Conservation (phyloP, 1,139 yeast species). For the Pichia inconspicua region DNA sequence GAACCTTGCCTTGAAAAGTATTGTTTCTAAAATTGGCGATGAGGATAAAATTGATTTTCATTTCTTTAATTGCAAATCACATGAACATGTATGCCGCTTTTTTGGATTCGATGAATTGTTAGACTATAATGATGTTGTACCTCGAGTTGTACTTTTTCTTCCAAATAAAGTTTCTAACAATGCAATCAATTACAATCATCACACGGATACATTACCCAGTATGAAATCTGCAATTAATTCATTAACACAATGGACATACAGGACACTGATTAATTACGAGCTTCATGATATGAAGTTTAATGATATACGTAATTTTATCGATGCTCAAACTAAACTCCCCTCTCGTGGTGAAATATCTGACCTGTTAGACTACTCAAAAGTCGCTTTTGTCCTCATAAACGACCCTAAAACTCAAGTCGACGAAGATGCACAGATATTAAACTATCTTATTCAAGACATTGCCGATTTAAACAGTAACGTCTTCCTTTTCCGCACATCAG, state of each 20-base stretch:
- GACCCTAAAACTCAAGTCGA: conserved; percentile 42
- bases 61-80: conserved; percentile 50
- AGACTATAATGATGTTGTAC: conserved; percentile 10
- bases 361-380: conserved; percentile 32
- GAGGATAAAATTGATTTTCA: conserved; percentile 30
- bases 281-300: conserved; percentile 33
- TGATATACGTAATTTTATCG: conserved; percentile 37
- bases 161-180: conserved; percentile 31
- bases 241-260: conserved; percentile 31
- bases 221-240: conserved; percentile 19
- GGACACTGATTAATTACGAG: conserved; percentile 30
- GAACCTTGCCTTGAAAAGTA: conserved; percentile 47
- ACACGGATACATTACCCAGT: background rate
- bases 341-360: conserved; percentile 18
- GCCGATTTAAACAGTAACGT: conserved; percentile 50
- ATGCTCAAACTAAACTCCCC: conserved; percentile 30
- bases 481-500: conserved; percentile 44
- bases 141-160: conserved; percentile 32
- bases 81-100: conserved; percentile 42
- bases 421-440: conserved; percentile 56
- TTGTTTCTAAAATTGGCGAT: conserved; percentile 32
- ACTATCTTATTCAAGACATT: conserved; percentile 50
- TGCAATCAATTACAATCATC: conserved; percentile 25
- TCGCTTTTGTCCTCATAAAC: conserved; percentile 48
- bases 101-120: conserved; percentile 36